Evolutionary conservation across 257 asterid species (phyloP), one percentile per base, ranked within the genome.

Genomic region (Euphrasia confusa): DNA sequence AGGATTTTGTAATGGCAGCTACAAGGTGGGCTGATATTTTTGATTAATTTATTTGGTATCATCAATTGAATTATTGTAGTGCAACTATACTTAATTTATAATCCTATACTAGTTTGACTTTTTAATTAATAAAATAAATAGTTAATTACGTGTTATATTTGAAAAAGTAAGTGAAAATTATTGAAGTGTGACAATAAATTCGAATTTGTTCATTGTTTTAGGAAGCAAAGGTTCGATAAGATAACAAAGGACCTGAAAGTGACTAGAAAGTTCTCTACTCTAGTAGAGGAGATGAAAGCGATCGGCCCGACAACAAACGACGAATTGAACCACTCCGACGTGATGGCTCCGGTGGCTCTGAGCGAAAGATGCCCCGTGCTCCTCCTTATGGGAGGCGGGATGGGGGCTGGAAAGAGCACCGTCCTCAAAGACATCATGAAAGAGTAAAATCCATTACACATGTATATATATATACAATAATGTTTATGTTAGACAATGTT

Each of bases 381-480:
- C 66, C 92, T 93, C 72, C 81, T 93, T 5, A 89, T 89, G 95
- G 97, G 99, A 7, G 99, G 99, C 30, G 99, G 99, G 18, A 93
- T 93, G 99, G 99, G 99, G 7, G 99, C 97, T 0, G 99, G 99
- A 68, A 93, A 93, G 79, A 89, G 97, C 83, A 93, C 97, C 2
- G 96, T 87, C 75, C 99, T 92, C 47, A 92, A 89, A 76, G 89
- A 84, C 69, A 81, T 92, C 57, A 83, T 86, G 84, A 75, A 83
- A 81, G 97, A 92, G 99, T 92, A 45, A 10, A 10, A 45, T 45
- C 1, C 2, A 45, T 44, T 1, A 2, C 1, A 0, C 1, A 2
- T 9, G 2, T 45, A 9, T n/a, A 9, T 45, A 10, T n/a, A 11
- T 10, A n/a, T 45, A 45, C 1, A 2, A 28, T 4, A 4, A 33